A percentile compares a stretch with the other conserved stretches of the same genome.
Evolutionary conservation across 495 filamentous ascomycete genomes (phyloP).

Genomic region (Aspergillus avenaceus): DNA sequence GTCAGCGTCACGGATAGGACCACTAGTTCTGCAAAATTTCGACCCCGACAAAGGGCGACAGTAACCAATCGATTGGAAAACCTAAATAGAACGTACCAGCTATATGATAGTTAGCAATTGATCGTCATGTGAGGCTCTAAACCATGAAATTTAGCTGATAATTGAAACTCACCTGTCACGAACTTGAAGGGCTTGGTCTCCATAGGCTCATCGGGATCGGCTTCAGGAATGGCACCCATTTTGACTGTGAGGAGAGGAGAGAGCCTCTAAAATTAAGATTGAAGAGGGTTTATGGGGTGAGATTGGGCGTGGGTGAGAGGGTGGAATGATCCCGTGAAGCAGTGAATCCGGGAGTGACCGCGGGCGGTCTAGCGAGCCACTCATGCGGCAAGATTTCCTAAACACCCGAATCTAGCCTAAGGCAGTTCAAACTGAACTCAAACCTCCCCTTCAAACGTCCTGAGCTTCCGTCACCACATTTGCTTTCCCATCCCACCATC

Average conservation of each 20-base stretch:
- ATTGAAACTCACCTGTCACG: slow-evolving; percentile 84
- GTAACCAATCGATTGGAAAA: slow-evolving; percentile 12
- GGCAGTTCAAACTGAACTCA: slow-evolving; percentile 9
- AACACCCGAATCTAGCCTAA: slow-evolving; percentile 32
- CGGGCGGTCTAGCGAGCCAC: slow-evolving; percentile 45
- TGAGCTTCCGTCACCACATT: slow-evolving; percentile 25
- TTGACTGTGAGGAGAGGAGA: slow-evolving; percentile 21
- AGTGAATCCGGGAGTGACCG: slow-evolving; percentile 38
- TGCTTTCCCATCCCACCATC: slow-evolving; percentile 15
- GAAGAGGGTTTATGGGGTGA: slow-evolving; percentile 10
- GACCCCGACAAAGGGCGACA: slow-evolving; percentile 5
- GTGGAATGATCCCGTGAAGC: slow-evolving; percentile 34
- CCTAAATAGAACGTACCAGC: slow-evolving; percentile 39
- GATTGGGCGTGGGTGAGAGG: slow-evolving; percentile 17
- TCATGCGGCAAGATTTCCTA: slow-evolving; percentile 36
- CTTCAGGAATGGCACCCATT: slow-evolving; percentile 60
- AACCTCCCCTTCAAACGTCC: slow-evolving; percentile 11
- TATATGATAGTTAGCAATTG: slow-evolving; percentile 46
- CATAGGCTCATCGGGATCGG: slow-evolving; percentile 82
- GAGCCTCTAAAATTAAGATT: slow-evolving; percentile 23
- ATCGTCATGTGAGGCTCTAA: slow-evolving; percentile 24
- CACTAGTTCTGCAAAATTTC: slow-evolving; percentile 14
- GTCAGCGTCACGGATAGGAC: slow-evolving; percentile 25
- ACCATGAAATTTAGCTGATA: slow-evolving; percentile 18
- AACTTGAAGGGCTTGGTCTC: slow-evolving; percentile 99